phyloP scores from a whole-genome alignment of 2,329 filamentous ascomycete genomes.

The Aspergillus pseudoviridinutans region DNA sequence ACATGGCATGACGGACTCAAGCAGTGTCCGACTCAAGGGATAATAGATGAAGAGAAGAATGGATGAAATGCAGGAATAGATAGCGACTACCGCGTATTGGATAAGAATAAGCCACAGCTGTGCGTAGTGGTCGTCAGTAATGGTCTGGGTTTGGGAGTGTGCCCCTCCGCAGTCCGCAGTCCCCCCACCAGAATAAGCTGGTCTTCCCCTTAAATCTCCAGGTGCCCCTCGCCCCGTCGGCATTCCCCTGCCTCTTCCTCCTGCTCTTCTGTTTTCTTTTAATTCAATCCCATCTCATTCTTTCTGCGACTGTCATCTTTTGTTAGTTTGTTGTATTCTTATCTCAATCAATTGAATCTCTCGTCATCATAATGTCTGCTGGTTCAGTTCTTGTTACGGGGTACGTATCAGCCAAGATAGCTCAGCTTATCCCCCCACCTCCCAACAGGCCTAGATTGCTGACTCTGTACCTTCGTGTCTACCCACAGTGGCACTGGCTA shows the following conservation, averaged over 20 bases:
- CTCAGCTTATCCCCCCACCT: slow-evolving; percentile 8
- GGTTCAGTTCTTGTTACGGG: slow-evolving; percentile 90
- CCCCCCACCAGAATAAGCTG: not conserved
- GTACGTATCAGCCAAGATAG: slow-evolving; percentile 52
- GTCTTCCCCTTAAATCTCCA: slow-evolving; percentile 7
- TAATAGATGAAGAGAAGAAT: not conserved
- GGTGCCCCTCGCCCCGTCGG: not conserved
- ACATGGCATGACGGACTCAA: not conserved
- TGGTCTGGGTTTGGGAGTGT: not conserved
- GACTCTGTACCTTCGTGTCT: slow-evolving; percentile 12
- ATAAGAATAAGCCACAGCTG: not conserved
- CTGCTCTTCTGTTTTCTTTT: slow-evolving; percentile 3
- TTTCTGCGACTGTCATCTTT: not conserved
- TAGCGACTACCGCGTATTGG: not conserved
- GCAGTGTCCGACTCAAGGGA: not conserved
- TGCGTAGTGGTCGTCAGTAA: not conserved
- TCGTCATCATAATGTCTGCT: slow-evolving; percentile 59
- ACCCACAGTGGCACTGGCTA: slow-evolving; percentile 84
- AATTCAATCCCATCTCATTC: not conserved
- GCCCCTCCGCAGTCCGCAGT: slow-evolving; percentile 1
- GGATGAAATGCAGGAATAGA: not conserved
- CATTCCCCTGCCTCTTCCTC: not conserved
- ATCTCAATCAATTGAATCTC: not conserved
- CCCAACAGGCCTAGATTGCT: slow-evolving; percentile 17
- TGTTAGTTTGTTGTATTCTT: not conserved